Percentiles rank a stretch among this genome's conserved stretches.
Conservation (phyloP, 1,284 basidiomycete genomes). For the Ceratobasidium sp. region DNA sequence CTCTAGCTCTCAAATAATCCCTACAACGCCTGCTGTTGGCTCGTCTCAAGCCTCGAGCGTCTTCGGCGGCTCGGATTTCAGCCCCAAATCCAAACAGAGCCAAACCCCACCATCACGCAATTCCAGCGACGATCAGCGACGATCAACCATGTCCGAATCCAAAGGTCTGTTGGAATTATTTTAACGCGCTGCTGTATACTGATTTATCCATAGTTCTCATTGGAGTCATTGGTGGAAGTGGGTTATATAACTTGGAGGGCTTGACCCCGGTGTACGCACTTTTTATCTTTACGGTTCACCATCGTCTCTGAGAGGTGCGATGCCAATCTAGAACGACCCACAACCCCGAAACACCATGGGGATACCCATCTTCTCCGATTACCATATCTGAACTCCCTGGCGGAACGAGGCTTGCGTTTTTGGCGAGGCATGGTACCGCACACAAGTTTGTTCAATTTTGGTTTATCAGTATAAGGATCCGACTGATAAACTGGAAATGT, state of each 20-base stretch:
- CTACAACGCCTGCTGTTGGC: too few relatives aligned
- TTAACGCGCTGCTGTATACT: neutral
- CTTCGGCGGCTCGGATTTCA: neutral
- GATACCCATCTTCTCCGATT: conserved; percentile 89
- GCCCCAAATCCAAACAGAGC: neutral
- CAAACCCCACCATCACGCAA: neutral
- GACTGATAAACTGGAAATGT: neutral
- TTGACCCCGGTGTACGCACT: conserved; percentile 82
- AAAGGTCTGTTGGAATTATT: neutral
- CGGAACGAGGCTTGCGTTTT: conserved; percentile 84
- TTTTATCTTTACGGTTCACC: too few relatives aligned
- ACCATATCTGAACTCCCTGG: conserved; percentile 83
- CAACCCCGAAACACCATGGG: conserved; percentile 89
- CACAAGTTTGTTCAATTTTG: conserved; percentile 63
- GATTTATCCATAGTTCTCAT: conserved; percentile 66
- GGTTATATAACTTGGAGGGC: conserved; percentile 89
- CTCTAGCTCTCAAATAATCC: too few relatives aligned
- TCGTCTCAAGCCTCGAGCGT: too few relatives aligned
- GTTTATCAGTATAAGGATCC: neutral
- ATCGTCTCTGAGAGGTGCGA: too few relatives aligned
- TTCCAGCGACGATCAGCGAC: neutral
- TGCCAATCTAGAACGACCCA: conserved; percentile 74
- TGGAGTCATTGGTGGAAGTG: conserved; percentile 86
- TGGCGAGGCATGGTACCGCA: conserved; percentile 85
- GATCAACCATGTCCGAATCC: conserved; percentile 16